These are phyloP conservation scores for Gossypioides kirkii DNA, from an alignment of 345 rosid species.

Conservation along the genomic window DNA sequence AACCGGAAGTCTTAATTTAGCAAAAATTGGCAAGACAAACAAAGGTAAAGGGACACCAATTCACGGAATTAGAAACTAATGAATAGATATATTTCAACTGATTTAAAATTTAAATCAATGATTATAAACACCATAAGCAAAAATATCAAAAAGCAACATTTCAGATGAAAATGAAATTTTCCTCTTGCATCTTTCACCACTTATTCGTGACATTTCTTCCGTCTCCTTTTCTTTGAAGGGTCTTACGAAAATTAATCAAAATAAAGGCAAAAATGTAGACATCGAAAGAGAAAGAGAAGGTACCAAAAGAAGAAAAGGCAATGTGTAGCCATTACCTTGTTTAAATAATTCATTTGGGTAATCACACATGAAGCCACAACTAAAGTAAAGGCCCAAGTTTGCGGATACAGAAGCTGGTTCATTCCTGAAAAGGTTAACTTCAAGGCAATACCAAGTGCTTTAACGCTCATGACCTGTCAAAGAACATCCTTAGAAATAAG, in stretches of 20 bases:
- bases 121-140: not conserved
- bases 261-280: not conserved
- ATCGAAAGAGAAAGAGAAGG: not conserved
- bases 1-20: not conserved
- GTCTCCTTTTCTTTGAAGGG: not conserved
- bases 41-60: not conserved
- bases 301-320: not conserved
- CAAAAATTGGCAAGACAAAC: not conserved
- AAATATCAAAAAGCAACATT: not conserved
- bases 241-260: not conserved
- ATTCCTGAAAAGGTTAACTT: constrained; percentile 74
- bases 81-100: not conserved
- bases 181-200: not conserved
- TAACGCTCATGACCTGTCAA: constrained; percentile 80
- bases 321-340: constrained; percentile 39
- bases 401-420: constrained; percentile 69
- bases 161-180: not conserved
- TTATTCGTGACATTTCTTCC: not conserved
- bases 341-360: constrained; percentile 71
- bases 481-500: not conserved
- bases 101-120: not conserved
- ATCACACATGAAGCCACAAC: constrained; percentile 58
- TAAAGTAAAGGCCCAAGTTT: constrained; percentile 64
- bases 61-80: not conserved
- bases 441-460: constrained; percentile 76